Base-by-base conservation (phyloP, 2,329 filamentous ascomycete species). In the Diaporthe caulivora region DNA sequence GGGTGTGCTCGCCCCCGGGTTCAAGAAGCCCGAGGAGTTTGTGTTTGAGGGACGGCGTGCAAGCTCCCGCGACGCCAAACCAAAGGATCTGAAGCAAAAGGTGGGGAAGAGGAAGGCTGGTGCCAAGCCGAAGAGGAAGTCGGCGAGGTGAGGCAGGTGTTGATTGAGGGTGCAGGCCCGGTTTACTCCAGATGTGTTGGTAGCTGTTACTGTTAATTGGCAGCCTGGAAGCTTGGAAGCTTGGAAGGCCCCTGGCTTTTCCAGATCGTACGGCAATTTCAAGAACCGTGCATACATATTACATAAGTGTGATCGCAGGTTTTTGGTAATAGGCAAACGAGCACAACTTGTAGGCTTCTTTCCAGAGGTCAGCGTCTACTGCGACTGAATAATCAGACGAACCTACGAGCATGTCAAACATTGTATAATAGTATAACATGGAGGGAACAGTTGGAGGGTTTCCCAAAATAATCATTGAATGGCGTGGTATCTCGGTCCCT, bases 21-120 rank as follows among this genome's bases (percentile, higher is more conserved):
- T 89, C 76, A 89, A 90, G 82, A 87, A 88, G 1, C 92, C 92
- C 0, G 92, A 95, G 82, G 86, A 87, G 21, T 90, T 95, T 76
- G 89, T 95, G n/a, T 95, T 96, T 78, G 94, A 97, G 81, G 94
- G 94, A 0, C 91, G 92, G 76, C 88, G 94, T 70, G 94, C 94
- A 13, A 94, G 89, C 71, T 84, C 88, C 42, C 92, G 87, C 72
- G 90, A 92, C 74, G 92, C 89, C 6, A 91, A 87, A 78, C 90
- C 90, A 53, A 92, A 85, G 81, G 90, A 90, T 78, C 81, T 90
- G 75, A 92, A 88, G 80, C 82, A 92, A 47, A 87, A 88, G 15
- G 90, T 90, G 76, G 85, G 85, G 76, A 81, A 81, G 75, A 90
- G 88, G 79, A 85, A 84, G 78, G 76, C 76, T 75, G 73, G 82